These are phyloP conservation scores for Ogataea trehalophila DNA, from an alignment of 805 yeast genomes.

Conservation along the genomic window DNA sequence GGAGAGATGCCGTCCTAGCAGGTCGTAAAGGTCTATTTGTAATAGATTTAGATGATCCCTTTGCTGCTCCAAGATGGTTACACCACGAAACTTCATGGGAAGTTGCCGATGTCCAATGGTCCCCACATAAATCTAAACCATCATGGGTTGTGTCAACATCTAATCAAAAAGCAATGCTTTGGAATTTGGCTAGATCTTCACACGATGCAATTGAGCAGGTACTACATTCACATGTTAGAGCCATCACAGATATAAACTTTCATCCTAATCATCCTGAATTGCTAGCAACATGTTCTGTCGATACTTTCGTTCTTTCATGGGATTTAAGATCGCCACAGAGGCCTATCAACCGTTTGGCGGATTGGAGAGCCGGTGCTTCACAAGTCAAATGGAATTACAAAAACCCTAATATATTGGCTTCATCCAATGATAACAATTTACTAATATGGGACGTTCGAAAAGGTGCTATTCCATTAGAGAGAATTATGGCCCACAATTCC, in stretches of 20 bases:
- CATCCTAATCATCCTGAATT: slow-evolving; percentile 83
- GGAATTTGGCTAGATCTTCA: slow-evolving; percentile 74
- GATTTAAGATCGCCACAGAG: slow-evolving; percentile 76
- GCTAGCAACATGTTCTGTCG: slow-evolving; percentile 90
- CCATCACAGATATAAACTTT: slow-evolving; percentile 93
- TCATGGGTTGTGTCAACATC: slow-evolving; percentile 92
- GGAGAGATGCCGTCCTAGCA: slow-evolving; percentile 91
- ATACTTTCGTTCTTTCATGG: slow-evolving; percentile 84
- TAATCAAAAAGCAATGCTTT: slow-evolving; percentile 90
- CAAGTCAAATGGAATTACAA: slow-evolving; percentile 91
- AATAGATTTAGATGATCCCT: slow-evolving; percentile 94
- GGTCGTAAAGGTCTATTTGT: slow-evolving; percentile 79
- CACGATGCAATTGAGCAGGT: slow-evolving; percentile 77
- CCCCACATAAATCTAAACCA: slow-evolving; percentile 81
- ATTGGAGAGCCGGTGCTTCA: slow-evolving; percentile 91
- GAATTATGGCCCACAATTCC: slow-evolving; percentile 71
- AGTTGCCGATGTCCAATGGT: slow-evolving; percentile 98
- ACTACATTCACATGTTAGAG: slow-evolving; percentile 85
- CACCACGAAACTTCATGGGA: slow-evolving; percentile 95
- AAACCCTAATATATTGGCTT: slow-evolving; percentile 73
- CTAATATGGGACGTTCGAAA: slow-evolving; percentile 86
- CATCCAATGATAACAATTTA: slow-evolving; percentile 77
- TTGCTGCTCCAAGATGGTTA: slow-evolving; percentile 89
- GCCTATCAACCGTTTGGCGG: slow-evolving; percentile 79
- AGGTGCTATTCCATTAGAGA: slow-evolving; percentile 69